Evolutionary conservation across 2,329 filamentous ascomycete genomes (phyloP), one percentile per base, ranked within the genome.

Genomic region (Cladosporium velox): DNA sequence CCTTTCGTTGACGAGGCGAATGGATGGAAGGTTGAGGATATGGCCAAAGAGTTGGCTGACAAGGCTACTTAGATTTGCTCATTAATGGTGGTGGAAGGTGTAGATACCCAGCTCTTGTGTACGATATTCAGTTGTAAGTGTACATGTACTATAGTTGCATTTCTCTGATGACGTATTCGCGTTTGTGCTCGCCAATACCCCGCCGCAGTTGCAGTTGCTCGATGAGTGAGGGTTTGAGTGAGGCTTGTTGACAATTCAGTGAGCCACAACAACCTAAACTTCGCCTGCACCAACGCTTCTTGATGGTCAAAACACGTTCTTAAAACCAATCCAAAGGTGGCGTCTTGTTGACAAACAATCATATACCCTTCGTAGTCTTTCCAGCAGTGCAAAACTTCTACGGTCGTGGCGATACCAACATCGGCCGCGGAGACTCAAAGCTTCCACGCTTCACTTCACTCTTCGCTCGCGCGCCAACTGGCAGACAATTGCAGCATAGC

Each of bases 11-110:
- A 80, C 38, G 75, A 77, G 30, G 66, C 60, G 11, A 88, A 92
- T 70, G 84, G 82, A 28, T 98, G 94, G 94, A 85, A 87, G 63
- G 82, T 92, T 30, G 86, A 87, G 67, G 91, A 94, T 76, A 87
- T 97, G 80, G 86, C 64, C 11, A 60, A 60, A 24, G 64, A 65
- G 32, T 34, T 65, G 26, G 64, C 55, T 11, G 64, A 64, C 26
- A 44, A 47, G 51, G 61, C 61, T 26, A n/a, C 61, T 21, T 64
- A 57, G 32, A 62, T 38, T 54, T 24, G 30, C 34, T 41, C 21
- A 52, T 62, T 47, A 18, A 47, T 61, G 28, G 59, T 10, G 59
- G 41, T 35, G 49, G 51, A 64, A 21, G 61, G 18, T 49, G 51
- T 57, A 64, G 61, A 64, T 64, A 64, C 61, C 61, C 61, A 64